Base-by-base conservation (phyloP, 1,284 basidiomycete species). In the Apiotrichum sp. region DNA sequence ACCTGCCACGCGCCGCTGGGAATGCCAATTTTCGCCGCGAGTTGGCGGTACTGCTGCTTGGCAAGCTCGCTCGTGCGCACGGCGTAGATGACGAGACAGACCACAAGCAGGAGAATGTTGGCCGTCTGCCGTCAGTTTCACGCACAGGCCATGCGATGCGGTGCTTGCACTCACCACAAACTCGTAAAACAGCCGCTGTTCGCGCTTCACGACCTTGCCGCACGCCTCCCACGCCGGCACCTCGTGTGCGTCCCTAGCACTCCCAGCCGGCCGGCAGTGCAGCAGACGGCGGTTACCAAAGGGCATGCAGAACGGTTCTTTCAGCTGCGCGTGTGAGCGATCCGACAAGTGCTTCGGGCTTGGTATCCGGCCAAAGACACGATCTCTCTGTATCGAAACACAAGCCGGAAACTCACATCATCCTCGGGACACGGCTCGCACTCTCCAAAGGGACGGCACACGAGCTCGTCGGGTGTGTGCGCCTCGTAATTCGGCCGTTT, bases 141-240 rank as follows among this genome's bases (percentile, higher is more conserved):
- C 13, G 8, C 3, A 41, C 16, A 8, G 31, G 6, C 9, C 13
- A n/a, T 43, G 6, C 40, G 6, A 22, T 46, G 16, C 1, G 36
- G 7, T 22, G 10, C 40, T 8, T 14, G 14, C 11, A 77, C 78
- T 85, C 36, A 84, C 88, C 3, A 92, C 77, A 71, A 93, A 95
- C 71, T 93, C 89, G 76, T 84, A 88, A 69, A 89, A 95, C 71
- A 90, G 88, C 4, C 82, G 85, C 47, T 85, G 83, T 73, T 95
- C 90, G 61, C 83, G 80, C 39, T 79, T 76, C 42, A 87, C 78
- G 34, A 91, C 87, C 56, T 88, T 88, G 4, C 91, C 91, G 66
- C 91, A 95, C 3, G 88, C 84, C 69, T 90, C 86, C 89, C 89
- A 95, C 2, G 89, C 89, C 3, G 86, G 85, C 1, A 83, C 84